These are phyloP conservation scores for Aspergillus melleus DNA, from an alignment of 2,329 filamentous ascomycete genomes.

Conservation along the genomic window DNA sequence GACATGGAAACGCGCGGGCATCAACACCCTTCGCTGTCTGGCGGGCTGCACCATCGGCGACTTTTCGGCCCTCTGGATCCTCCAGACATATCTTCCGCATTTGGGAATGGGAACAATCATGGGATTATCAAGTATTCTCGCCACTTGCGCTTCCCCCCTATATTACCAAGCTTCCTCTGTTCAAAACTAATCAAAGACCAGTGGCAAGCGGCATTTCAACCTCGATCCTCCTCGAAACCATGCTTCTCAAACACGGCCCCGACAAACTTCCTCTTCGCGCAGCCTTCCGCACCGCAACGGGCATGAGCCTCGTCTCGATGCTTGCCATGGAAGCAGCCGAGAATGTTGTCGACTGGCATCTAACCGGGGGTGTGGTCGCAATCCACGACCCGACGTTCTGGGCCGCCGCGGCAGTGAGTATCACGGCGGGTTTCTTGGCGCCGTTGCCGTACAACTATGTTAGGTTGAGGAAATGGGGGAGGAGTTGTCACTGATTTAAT, in stretches of 20 bases:
- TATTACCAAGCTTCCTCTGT: too few species aligned
- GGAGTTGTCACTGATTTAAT: conserved; percentile 26
- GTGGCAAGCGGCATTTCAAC: conserved; percentile 55
- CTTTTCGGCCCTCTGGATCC: conserved; percentile 57
- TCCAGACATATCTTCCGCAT: conserved; percentile 51
- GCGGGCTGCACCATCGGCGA: conserved; percentile 58
- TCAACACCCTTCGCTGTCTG: conserved; percentile 59
- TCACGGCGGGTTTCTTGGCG: conserved; percentile 38
- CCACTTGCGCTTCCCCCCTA: not conserved
- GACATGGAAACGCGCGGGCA: conserved; percentile 51
- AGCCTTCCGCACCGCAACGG: conserved; percentile 54
- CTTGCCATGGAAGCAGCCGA: conserved; percentile 58
- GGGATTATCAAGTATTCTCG: conserved; percentile 51
- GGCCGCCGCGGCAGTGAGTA: conserved; percentile 45
- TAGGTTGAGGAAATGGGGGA: conserved; percentile 51
- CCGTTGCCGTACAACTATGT: conserved; percentile 58
- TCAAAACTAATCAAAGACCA: conserved; percentile 20
- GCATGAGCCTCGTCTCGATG: conserved; percentile 63
- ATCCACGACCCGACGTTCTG: conserved; percentile 54
- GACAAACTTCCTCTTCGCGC: conserved; percentile 50
- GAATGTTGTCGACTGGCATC: conserved; percentile 56
- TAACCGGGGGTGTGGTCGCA: conserved; percentile 54
- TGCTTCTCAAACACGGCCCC: conserved; percentile 50
- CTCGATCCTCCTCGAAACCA: conserved; percentile 55
- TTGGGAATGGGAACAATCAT: conserved; percentile 53